phyloP scores from a whole-genome alignment of 805 yeast genomes.

The Suhomyces vadensis region DNA sequence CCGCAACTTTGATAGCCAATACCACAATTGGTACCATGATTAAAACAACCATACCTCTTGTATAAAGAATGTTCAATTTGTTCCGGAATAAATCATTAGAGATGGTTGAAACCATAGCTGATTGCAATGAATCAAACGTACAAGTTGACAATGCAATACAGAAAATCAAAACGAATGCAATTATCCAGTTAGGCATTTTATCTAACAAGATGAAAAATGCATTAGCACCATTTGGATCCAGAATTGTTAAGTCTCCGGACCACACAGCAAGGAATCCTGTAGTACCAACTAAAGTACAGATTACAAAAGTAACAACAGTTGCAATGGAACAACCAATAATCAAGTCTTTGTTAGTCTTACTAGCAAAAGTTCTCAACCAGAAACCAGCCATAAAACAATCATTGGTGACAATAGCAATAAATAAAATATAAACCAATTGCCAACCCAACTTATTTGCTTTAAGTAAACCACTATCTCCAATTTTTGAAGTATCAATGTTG shows the following conservation, averaged over 20 bases:
- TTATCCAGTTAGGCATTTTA: slow-evolving; percentile 81
- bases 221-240: slow-evolving; percentile 57
- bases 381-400: slow-evolving; percentile 90
- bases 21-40: slow-evolving; percentile 87
- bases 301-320: slow-evolving; percentile 58
- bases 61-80: slow-evolving; percentile 63
- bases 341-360: slow-evolving; percentile 73
- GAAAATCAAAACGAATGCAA: slow-evolving; percentile 79
- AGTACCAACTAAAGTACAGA: slow-evolving; percentile 73
- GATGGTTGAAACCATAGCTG: slow-evolving; percentile 83
- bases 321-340: slow-evolving; percentile 77
- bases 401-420: slow-evolving; percentile 85
- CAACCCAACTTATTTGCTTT: slow-evolving; percentile 75
- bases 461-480: slow-evolving; percentile 65
- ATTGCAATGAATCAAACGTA: slow-evolving; percentile 84
- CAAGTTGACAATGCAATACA: slow-evolving; percentile 76
- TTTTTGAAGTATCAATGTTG: slow-evolving; percentile 59
- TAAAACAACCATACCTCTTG: slow-evolving; percentile 67
- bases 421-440: slow-evolving; percentile 82
- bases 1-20: slow-evolving; percentile 78
- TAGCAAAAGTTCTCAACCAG: slow-evolving; percentile 93
- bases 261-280: slow-evolving; percentile 90
- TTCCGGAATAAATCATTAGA: slow-evolving; percentile 90
- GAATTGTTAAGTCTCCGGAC: slow-evolving; percentile 66
- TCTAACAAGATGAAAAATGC: slow-evolving; percentile 73